Conservation (phyloP, 148 eudicot genomes). For the Talinum fruticosum region DNA sequence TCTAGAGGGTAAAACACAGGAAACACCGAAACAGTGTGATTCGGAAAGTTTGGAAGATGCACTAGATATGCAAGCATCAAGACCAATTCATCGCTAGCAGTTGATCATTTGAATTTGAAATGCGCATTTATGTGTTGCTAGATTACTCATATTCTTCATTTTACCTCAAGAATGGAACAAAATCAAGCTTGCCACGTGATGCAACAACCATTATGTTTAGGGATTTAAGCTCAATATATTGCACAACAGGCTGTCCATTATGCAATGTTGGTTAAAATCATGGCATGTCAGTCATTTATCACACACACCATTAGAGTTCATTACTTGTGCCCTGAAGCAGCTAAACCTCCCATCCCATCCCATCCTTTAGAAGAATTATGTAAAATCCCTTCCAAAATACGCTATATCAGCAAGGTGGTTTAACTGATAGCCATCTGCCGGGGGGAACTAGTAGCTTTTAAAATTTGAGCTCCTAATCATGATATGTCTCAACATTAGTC, state of each 20-base stretch:
- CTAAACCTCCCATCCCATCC: too few relatives aligned
- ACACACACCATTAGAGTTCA: too few relatives aligned
- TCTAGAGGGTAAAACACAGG: background rate
- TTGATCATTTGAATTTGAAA: background rate
- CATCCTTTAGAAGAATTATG: too few relatives aligned
- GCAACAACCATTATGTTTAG: background rate
- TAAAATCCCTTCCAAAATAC: too few relatives aligned
- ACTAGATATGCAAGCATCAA: background rate
- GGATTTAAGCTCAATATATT: background rate
- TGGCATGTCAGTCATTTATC: background rate
- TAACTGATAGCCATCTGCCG: too few relatives aligned
- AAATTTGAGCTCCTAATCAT: too few relatives aligned
- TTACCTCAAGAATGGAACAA: background rate
- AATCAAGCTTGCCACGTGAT: background rate
- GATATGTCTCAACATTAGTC: too few relatives aligned
- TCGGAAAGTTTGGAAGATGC: background rate
- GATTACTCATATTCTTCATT: too few relatives aligned
- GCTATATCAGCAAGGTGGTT: too few relatives aligned
- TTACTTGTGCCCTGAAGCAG: too few relatives aligned
- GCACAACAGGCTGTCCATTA: background rate
- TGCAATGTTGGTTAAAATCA: background rate
- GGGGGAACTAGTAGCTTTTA: too few relatives aligned
- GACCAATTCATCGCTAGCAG: background rate
- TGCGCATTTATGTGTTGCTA: background rate
- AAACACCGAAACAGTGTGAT: constrained; percentile 4